phyloP scores from a whole-genome alignment of 2,329 filamentous ascomycete genomes.

The Fonsecaea multimorphosa region DNA sequence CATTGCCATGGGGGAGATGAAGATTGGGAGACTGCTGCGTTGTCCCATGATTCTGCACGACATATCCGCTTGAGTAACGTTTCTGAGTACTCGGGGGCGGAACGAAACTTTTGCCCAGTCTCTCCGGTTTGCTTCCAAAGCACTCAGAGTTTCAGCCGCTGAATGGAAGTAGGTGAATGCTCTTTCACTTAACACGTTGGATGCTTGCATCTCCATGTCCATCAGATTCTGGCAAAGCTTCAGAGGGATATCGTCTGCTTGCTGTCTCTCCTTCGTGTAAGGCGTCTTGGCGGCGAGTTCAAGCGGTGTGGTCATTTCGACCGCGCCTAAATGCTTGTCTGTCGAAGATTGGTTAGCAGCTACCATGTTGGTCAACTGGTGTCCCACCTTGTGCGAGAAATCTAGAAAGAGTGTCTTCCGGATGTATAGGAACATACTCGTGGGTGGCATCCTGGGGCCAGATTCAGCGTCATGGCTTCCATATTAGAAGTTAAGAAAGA shows the following conservation, averaged over 20 bases:
- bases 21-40: slow-evolving; percentile 45
- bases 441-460: slow-evolving; percentile 65
- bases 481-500: not conserved
- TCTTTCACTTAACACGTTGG: slow-evolving; percentile 8
- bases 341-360: not conserved
- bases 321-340: slow-evolving; percentile 22
- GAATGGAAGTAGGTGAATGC: slow-evolving; percentile 29
- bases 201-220: slow-evolving; percentile 28
- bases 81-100: slow-evolving; percentile 52
- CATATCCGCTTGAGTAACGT: slow-evolving; percentile 42
- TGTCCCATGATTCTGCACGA: slow-evolving; percentile 43
- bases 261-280: slow-evolving; percentile 8
- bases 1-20: slow-evolving; percentile 48
- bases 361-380: not conserved
- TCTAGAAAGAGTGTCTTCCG: slow-evolving; percentile 25
- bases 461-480: not conserved
- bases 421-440: slow-evolving; percentile 27
- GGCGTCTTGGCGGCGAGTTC: slow-evolving; percentile 23
- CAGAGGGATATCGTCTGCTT: slow-evolving; percentile 11
- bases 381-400: slow-evolving; percentile 7
- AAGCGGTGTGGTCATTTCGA: slow-evolving; percentile 9
- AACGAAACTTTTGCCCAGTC: slow-evolving; percentile 40
- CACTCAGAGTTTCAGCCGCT: slow-evolving; percentile 25
- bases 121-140: slow-evolving; percentile 32
- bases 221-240: slow-evolving; percentile 20